Evolutionary conservation across 2,329 filamentous ascomycete species (phyloP).

Genomic region (Ophiosphaerella narmari): DNA sequence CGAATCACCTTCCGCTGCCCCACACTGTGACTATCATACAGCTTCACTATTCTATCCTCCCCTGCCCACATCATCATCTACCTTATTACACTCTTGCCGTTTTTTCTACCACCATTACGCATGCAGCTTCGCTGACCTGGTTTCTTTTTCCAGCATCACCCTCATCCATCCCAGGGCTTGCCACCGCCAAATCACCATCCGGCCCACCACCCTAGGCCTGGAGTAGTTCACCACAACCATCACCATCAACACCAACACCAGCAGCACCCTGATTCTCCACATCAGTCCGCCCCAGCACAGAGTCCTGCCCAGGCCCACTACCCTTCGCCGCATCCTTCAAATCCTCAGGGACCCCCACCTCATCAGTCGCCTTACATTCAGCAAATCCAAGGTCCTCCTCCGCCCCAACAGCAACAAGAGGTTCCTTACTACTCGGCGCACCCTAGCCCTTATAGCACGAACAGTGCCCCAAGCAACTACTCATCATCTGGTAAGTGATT

Average conservation of each 20-base stretch:
- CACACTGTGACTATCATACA: slow-evolving; percentile 20
- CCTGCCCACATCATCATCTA: slow-evolving; percentile 13
- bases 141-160: slow-evolving; percentile 66
- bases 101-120: slow-evolving; percentile 22
- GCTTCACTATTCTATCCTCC: slow-evolving; percentile 18
- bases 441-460: slow-evolving; percentile 81
- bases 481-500: slow-evolving; percentile 65
- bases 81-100: slow-evolving; percentile 3
- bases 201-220: slow-evolving; percentile 71
- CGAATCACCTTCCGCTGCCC: slow-evolving; percentile 29
- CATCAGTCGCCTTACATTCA: slow-evolving; percentile 68
- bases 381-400: slow-evolving; percentile 64
- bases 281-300: slow-evolving; percentile 63
- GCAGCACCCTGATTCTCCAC: slow-evolving; percentile 65
- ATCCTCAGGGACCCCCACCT: slow-evolving; percentile 57
- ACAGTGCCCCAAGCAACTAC: slow-evolving; percentile 81
- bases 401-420: slow-evolving; percentile 69
- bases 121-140: slow-evolving; percentile 36
- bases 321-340: slow-evolving; percentile 68
- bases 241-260: slow-evolving; percentile 45
- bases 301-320: slow-evolving; percentile 63
- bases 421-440: slow-evolving; percentile 77
- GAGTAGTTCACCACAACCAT: slow-evolving; percentile 65
- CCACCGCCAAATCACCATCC: slow-evolving; percentile 61
- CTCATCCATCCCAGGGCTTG: slow-evolving; percentile 76